Percentiles rank a stretch among this genome's conserved stretches.
phyloP scores from a whole-genome alignment of 352 stramenopile species.

The Pythium brassicae region DNA sequence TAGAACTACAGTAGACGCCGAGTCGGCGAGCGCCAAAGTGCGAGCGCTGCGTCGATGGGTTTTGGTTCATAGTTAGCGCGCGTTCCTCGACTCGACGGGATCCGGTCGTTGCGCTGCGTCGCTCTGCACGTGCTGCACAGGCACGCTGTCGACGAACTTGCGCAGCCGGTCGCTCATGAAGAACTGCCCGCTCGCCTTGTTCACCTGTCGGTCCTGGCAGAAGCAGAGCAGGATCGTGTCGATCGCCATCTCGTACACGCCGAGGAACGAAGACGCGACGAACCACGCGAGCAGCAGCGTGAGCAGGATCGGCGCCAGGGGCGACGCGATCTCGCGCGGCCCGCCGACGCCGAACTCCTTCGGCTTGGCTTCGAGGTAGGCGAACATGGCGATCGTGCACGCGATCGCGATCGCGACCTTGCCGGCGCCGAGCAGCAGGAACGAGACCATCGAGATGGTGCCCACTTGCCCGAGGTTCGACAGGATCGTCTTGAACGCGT shows the following conservation, averaged over 20 bases:
- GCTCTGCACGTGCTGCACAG: conserved; percentile 16
- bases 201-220: conserved; percentile 87
- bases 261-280: conserved; percentile 91
- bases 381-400: conserved; percentile 53
- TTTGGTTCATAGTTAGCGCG: too few species aligned
- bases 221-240: conserved; percentile 95
- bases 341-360: conserved; percentile 47
- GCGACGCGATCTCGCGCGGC: conserved; percentile 67
- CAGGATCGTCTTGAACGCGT: conserved; percentile 92
- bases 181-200: conserved; percentile 62
- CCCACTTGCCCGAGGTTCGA: conserved; percentile 86
- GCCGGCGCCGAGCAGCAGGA: conserved; percentile 89
- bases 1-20: neutral
- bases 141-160: conserved; percentile 65
- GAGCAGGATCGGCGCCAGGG: conserved; percentile 86
- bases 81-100: too few species aligned
- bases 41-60: too few species aligned
- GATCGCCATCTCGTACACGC: conserved; percentile 94
- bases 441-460: conserved; percentile 87
- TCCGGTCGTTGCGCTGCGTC: neutral
- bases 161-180: conserved; percentile 78
- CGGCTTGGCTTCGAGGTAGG: conserved; percentile 51
- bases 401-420: conserved; percentile 82
- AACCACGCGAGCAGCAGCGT: conserved; percentile 91
- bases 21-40: neutral